Conservation (phyloP, 306 rosid species). For the Fragaria ananassa region DNA sequence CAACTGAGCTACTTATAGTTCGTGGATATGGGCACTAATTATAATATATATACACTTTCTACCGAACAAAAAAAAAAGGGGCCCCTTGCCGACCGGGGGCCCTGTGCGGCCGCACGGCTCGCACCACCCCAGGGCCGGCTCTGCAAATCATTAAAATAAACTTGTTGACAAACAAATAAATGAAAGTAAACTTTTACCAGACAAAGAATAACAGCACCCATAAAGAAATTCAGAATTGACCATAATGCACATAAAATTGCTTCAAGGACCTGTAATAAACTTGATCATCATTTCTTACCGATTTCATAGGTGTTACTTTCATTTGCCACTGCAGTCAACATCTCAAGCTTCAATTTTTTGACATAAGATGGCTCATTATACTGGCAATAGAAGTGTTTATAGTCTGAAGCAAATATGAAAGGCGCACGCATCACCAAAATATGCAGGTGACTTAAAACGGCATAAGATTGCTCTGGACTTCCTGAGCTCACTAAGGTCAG, state of each 20-base stretch:
- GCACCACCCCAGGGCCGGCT: too few relatives aligned
- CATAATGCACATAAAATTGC: conserved; percentile 1
- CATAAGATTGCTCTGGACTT: conserved; percentile 98
- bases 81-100: too few relatives aligned
- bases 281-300: conserved; percentile 43
- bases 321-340: conserved; percentile 98
- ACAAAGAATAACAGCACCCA: conserved; percentile 8
- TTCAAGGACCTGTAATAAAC: conserved; percentile 2
- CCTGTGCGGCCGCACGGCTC: too few relatives aligned
- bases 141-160: not conserved
- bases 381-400: conserved; percentile 97
- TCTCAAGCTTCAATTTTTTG: conserved; percentile 96
- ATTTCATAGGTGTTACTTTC: conserved; percentile 98
- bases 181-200: not conserved
- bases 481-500: conserved; percentile 96
- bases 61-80: too few relatives aligned
- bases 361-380: conserved; percentile 99
- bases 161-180: not conserved
- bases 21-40: too few relatives aligned
- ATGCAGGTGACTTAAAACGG: conserved; percentile 94
- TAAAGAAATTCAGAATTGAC: conserved; percentile 15
- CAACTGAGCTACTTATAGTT: too few relatives aligned
- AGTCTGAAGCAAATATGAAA: conserved; percentile 84
- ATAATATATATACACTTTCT: too few relatives aligned
- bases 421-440: conserved; percentile 99